Evolutionary conservation across 169 alveolate species (phyloP).

Genomic region (Eimeria zaria): DNA sequence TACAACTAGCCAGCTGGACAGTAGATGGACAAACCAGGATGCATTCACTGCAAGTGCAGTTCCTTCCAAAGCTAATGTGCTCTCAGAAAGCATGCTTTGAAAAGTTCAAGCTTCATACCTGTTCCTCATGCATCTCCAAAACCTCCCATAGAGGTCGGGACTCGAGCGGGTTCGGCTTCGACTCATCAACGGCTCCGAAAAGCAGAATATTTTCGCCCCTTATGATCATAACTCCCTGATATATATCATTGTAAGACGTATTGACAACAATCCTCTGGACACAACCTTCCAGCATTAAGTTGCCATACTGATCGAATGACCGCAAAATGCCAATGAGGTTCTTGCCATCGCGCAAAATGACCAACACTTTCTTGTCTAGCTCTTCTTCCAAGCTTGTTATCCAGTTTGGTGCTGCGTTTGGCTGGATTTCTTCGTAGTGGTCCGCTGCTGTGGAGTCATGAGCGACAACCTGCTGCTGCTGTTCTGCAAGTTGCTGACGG

Average conservation of each 20-base stretch:
- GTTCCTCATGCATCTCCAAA: slow-evolving; percentile 76
- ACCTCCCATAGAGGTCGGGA: slow-evolving; percentile 82
- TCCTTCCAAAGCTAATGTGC: not conserved
- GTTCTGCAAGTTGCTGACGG: slow-evolving; percentile 63
- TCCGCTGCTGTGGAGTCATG: slow-evolving; percentile 65
- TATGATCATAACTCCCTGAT: slow-evolving; percentile 84
- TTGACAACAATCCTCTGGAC: slow-evolving; percentile 75
- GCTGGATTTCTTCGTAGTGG: slow-evolving; percentile 64
- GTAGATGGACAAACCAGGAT: not conserved
- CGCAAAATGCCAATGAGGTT: slow-evolving; percentile 84
- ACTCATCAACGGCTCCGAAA: slow-evolving; percentile 86
- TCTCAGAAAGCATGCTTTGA: not conserved
- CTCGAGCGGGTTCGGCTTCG: slow-evolving; percentile 70
- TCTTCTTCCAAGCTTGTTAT: slow-evolving; percentile 83
- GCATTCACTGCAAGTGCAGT: not conserved
- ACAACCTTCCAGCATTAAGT: slow-evolving; percentile 84
- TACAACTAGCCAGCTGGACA: not conserved
- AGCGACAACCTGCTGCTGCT: slow-evolving; percentile 59
- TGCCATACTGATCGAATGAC: slow-evolving; percentile 86
- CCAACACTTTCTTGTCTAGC: slow-evolving; percentile 85
- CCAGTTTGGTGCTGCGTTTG: slow-evolving; percentile 83
- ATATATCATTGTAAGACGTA: slow-evolving; percentile 74
- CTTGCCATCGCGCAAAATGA: slow-evolving; percentile 85
- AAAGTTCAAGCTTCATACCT: slow-evolving; percentile 30
- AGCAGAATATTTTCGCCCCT: slow-evolving; percentile 86